Base-by-base conservation (phyloP, 495 filamentous ascomycete genomes). In the Aspergillus kassunensis region DNA sequence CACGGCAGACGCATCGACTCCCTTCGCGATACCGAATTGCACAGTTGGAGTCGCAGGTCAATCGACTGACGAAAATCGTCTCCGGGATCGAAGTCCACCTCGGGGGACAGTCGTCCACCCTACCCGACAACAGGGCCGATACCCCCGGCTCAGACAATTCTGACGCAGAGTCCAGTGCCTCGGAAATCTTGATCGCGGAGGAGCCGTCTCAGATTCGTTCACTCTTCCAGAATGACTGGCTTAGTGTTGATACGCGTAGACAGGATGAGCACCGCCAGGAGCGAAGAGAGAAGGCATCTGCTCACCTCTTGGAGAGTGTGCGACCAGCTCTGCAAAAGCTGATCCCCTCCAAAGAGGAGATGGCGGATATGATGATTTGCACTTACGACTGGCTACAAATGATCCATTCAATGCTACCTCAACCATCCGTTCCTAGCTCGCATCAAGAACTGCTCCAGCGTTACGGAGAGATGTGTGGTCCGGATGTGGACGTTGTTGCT, bases 141-240 rank as follows among this genome's bases (percentile, higher is more conserved):
- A 6, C 24, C 1, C 21, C 19, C n/a, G 25, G 13, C 1, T 43
- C 39, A 6, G 48, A 53, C 16, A 35, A 45, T 5, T 55, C 52
- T 0, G 51, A 50, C 12, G 53, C 29, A 1, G 50, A 48, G 12
- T 55, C 47, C 13, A 56, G 36, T 33, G 47, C 29, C 7, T 67
- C 59, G 10, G 64, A 61, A 9, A 37, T 55, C 10, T 34, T 55
- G 2, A 39, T 46, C n/a, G 47, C 57, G 13, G 56, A 61, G 13
- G 52, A 59, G 15, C 59, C 61, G 13, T 53, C 55, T 7, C 62
- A 65, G 27, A 21, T 67, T n/a, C 59, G 60, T 13, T 53, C 58
- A 18, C 53, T 65, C 3, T 67, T 67, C 42, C 51, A 67, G n/a
- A 67, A 67, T 44, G 59, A 62, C n/a, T 64, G 57, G 57, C 53